Conservation (phyloP, 345 rosid genomes). For the Sapria himalayana region DNA sequence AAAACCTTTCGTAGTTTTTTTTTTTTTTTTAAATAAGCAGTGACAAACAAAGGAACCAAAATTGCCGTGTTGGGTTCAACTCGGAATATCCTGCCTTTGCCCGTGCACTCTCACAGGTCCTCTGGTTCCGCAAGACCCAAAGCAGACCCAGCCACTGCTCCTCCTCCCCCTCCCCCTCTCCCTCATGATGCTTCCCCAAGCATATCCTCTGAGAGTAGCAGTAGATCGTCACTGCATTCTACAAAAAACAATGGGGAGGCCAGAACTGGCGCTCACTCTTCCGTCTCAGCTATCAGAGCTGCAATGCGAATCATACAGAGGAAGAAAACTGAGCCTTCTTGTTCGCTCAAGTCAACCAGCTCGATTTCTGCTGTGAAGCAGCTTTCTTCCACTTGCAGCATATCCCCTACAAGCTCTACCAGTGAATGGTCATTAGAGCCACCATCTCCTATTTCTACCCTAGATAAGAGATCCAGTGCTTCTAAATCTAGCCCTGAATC, state of each 20-base stretch:
- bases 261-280: constrained; percentile 14
- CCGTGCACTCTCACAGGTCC: constrained; percentile 21
- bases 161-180: constrained; percentile 48
- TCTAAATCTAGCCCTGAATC: constrained; percentile 23
- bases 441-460: constrained; percentile 29
- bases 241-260: constrained; percentile 17
- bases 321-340: constrained; percentile 19
- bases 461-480: constrained; percentile 22
- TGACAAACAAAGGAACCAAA: constrained; percentile 40
- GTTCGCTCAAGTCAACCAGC: constrained; percentile 18
- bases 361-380: constrained; percentile 25
- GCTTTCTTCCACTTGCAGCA: constrained; percentile 30
- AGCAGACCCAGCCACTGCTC: constrained; percentile 31
- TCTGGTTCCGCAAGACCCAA: constrained; percentile 23
- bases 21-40: constrained; percentile 1
- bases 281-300: constrained; percentile 13
- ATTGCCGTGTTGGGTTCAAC: constrained; percentile 13
- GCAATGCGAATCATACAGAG: constrained; percentile 13
- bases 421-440: constrained; percentile 64
- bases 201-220: constrained; percentile 22
- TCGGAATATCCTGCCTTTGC: constrained; percentile 23
- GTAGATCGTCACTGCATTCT: constrained; percentile 18
- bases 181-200: constrained; percentile 46
- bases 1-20: no score
- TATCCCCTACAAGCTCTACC: constrained; percentile 49